phyloP scores from a whole-genome alignment of 192 early-diverging fungal species.

The Mycoemilia scoparia region DNA sequence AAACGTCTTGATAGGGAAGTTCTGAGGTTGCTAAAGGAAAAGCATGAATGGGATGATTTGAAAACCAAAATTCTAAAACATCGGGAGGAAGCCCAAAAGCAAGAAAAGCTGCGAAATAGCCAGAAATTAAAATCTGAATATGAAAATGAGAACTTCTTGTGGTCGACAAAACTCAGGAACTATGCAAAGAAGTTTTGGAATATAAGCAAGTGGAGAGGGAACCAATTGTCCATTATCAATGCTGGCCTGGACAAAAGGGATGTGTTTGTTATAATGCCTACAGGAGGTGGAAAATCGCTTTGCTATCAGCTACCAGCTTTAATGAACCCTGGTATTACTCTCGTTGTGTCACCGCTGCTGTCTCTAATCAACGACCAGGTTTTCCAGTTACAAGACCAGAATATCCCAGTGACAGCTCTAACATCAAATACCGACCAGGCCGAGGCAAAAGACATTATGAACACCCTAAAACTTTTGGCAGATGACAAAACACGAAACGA shows the following conservation, averaged over 20 bases:
- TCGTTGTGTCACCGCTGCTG: conserved; percentile 34
- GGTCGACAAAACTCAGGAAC: too few species aligned
- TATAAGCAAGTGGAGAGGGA: too few species aligned
- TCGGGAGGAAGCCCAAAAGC: too few species aligned
- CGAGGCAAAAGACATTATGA: conserved; percentile 9
- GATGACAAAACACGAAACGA: neutral
- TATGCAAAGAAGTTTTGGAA: too few species aligned
- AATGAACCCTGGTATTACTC: conserved; percentile 15
- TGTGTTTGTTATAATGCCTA: conserved; percentile 30
- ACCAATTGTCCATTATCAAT: conserved; percentile 30
- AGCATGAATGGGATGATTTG: too few species aligned
- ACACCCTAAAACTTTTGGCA: conserved; percentile 7
- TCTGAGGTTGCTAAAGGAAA: too few species aligned
- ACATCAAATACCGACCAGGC: conserved; percentile 24
- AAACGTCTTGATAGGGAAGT: too few species aligned
- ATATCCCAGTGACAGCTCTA: conserved; percentile 16
- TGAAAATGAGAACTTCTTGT: too few species aligned
- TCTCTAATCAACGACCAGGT: conserved; percentile 36
- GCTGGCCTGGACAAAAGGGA: conserved; percentile 31
- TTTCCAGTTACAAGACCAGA: conserved; percentile 17
- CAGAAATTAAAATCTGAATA: too few species aligned
- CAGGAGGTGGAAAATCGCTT: conserved; percentile 33
- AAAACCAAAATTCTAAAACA: too few species aligned
- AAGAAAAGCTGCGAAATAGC: too few species aligned
- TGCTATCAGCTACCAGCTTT: conserved; percentile 36